A percentile compares a stretch with the other conserved stretches of the same genome.
These are phyloP conservation scores for Neocucurbitaria cava DNA, from an alignment of 2,329 filamentous ascomycete species.

Conservation along the genomic window DNA sequence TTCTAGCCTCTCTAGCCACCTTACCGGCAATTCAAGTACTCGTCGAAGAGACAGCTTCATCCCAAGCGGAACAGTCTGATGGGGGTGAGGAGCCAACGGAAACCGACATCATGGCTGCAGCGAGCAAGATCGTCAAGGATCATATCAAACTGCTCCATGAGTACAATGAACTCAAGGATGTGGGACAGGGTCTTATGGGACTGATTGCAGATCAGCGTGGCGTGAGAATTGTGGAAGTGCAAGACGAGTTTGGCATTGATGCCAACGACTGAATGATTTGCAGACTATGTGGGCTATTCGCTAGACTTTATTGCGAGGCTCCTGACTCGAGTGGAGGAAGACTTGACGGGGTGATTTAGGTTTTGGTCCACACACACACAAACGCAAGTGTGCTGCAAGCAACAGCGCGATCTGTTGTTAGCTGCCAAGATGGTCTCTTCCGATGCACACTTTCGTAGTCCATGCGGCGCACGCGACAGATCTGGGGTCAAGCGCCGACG, in stretches of 20 bases:
- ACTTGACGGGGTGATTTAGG: neutral
- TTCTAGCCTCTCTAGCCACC: conserved; percentile 41
- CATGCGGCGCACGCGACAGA: neutral
- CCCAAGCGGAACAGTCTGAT: conserved; percentile 17
- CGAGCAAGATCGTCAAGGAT: conserved; percentile 62
- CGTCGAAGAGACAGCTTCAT: conserved; percentile 37
- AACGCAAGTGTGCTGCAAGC: neutral
- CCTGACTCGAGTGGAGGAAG: neutral
- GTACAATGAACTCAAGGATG: conserved; percentile 76
- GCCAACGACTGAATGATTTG: conserved; percentile 54
- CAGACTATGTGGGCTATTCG: too few species aligned
- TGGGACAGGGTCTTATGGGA: conserved; percentile 70
- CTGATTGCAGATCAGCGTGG: conserved; percentile 71
- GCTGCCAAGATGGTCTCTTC: neutral
- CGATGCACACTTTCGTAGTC: neutral
- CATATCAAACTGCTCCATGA: conserved; percentile 71
- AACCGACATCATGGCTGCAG: conserved; percentile 48
- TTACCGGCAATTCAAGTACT: conserved; percentile 44
- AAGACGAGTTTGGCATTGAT: conserved; percentile 57
- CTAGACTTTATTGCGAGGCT: neutral
- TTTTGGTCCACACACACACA: neutral
- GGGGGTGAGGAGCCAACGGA: conserved; percentile 35
- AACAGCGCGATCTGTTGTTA: neutral
- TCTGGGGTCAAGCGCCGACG: neutral
- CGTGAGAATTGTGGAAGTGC: conserved; percentile 59